Percentiles rank a stretch among this genome's conserved stretches.
These are phyloP conservation scores for Fusarium begoniae DNA, from an alignment of 2,329 filamentous ascomycete species.

Conservation along the genomic window DNA sequence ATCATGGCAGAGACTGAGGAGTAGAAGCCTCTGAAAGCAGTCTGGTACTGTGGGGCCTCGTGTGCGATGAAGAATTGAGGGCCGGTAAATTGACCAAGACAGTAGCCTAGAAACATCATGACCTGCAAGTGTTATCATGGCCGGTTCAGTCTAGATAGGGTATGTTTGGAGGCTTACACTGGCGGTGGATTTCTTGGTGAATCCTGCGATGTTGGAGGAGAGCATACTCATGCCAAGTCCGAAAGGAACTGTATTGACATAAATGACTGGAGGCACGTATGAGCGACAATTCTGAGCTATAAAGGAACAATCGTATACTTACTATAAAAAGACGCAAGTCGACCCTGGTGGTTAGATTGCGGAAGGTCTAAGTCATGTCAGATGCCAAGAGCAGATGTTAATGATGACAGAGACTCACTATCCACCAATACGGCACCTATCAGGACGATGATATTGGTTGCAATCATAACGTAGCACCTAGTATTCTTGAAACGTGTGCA, in stretches of 20 bases:
- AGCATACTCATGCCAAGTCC: not conserved
- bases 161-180: not conserved
- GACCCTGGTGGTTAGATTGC: not conserved
- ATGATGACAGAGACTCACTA: not conserved
- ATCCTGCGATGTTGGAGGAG: not conserved
- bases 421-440: not conserved
- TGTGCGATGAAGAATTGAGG: not conserved
- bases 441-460: not conserved
- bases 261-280: accelerated
- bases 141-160: not conserved
- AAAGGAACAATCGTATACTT: not conserved
- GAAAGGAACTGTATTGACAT: not conserved
- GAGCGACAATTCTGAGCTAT: not conserved
- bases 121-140: not conserved
- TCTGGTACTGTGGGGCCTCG: not conserved
- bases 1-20: not conserved
- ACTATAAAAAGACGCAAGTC: not conserved
- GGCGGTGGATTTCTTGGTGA: not conserved
- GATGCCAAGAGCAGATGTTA: accelerated
- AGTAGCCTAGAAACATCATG: not conserved
- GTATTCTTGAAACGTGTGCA: not conserved
- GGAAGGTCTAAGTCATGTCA: not conserved
- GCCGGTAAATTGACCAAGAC: not conserved
- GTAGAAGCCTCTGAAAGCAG: not conserved
- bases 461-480: not conserved